Conservation (phyloP, 1,284 basidiomycete species). For the Meira nashicola region DNA sequence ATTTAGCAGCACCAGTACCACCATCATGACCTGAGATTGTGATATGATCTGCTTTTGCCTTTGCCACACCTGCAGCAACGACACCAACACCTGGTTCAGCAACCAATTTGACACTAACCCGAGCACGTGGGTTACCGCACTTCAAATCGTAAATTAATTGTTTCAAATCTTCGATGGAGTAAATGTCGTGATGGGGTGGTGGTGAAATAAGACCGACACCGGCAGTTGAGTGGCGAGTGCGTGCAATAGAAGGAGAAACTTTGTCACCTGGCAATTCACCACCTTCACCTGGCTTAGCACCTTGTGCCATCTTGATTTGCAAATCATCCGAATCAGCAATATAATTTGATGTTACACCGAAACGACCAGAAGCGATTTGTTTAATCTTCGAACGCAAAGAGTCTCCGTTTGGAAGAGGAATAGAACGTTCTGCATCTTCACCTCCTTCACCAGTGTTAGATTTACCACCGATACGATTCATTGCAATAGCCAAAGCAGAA, state of each 20-base stretch:
- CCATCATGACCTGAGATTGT: constrained; percentile 49
- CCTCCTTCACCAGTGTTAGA: constrained; percentile 51
- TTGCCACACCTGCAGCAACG: constrained; percentile 48
- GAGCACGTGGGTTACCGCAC: constrained; percentile 47
- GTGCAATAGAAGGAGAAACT: constrained; percentile 48
- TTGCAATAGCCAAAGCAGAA: constrained; percentile 47
- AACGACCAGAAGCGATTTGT: constrained; percentile 50
- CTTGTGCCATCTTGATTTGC: constrained; percentile 52
- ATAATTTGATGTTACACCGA: constrained; percentile 49
- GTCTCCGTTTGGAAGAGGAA: constrained; percentile 49
- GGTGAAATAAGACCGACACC: constrained; percentile 48
- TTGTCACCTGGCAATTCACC: constrained; percentile 51
- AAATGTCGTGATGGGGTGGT: constrained; percentile 50
- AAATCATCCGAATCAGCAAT: constrained; percentile 49
- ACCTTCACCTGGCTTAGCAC: constrained; percentile 51
- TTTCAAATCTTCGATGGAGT: constrained; percentile 51
- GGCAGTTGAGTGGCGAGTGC: constrained; percentile 47
- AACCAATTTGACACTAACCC: constrained; percentile 48
- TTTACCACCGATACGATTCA: constrained; percentile 51
- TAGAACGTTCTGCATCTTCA: constrained; percentile 50
- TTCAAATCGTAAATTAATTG: constrained; percentile 51
- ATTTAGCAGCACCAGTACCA: constrained; percentile 49
- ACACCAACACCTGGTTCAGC: constrained; percentile 49
- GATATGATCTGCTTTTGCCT: constrained; percentile 51
- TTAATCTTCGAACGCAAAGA: constrained; percentile 51